Conservation (phyloP, 176 grass and related monocot genomes). For the Carex myosuroides region DNA sequence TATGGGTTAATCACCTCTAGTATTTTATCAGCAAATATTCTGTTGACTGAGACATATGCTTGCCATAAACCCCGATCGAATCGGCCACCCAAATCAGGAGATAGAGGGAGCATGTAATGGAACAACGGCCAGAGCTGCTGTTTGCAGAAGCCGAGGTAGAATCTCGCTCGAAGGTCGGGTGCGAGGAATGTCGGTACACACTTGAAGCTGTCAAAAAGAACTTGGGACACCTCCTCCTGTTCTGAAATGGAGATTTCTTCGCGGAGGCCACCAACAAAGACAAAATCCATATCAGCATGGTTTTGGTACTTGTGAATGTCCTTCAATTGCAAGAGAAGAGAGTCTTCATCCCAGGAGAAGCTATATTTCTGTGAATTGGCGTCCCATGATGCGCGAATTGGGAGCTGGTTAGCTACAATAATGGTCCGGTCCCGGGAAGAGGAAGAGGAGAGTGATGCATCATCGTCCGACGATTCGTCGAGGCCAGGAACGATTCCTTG, state of each 20-base stretch:
- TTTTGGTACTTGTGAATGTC: slow-evolving; percentile 54
- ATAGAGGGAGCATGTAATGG: slow-evolving; percentile 98
- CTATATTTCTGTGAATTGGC: slow-evolving; percentile 29
- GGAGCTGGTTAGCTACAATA: slow-evolving; percentile 95
- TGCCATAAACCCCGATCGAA: slow-evolving; percentile 84
- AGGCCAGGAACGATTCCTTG: slow-evolving; percentile 84
- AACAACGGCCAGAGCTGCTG: slow-evolving; percentile 98
- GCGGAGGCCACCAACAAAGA: slow-evolving; percentile 73
- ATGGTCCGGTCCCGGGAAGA: slow-evolving; percentile 58
- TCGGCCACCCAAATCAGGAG: slow-evolving; percentile 78
- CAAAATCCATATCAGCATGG: slow-evolving; percentile 61
- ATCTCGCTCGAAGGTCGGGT: slow-evolving; percentile 45
- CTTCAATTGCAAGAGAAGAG: slow-evolving; percentile 72
- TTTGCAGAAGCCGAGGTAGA: slow-evolving; percentile 98
- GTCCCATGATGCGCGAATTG: slow-evolving; percentile 40
- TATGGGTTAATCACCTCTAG: slow-evolving; percentile 90
- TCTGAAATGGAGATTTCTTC: slow-evolving; percentile 58
- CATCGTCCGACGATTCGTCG: slow-evolving; percentile 47
- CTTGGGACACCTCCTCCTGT: slow-evolving; percentile 62
- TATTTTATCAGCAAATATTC: slow-evolving; percentile 96
- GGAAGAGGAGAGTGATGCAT: slow-evolving; percentile 40
- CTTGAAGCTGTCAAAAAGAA: slow-evolving; percentile 54
- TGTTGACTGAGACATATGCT: slow-evolving; percentile 88
- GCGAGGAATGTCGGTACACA: slow-evolving; percentile 89
- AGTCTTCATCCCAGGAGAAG: slow-evolving; percentile 79